Evolutionary conservation across 768 basidiomycete genomes (phyloP).

Genomic region (Trametes gibbosa): DNA sequence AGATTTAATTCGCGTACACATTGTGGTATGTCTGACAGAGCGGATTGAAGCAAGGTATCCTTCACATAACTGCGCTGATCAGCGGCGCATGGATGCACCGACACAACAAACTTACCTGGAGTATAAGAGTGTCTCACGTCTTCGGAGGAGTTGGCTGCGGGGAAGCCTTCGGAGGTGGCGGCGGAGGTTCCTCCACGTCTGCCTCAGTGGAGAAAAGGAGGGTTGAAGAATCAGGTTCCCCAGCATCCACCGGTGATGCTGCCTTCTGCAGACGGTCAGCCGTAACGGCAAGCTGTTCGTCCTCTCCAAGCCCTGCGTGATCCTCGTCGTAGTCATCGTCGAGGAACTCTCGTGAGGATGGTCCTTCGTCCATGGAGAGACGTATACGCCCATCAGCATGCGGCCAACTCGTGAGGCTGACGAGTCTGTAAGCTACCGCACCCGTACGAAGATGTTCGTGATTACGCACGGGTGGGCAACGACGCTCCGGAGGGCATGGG

Average conservation of each 20-base stretch:
- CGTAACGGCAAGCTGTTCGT: constrained; percentile 25
- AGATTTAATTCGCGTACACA: no score
- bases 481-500: constrained; percentile 50
- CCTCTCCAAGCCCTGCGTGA: constrained; percentile 37
- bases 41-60: no score
- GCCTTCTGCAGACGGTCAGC: constrained; percentile 16
- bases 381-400: constrained; percentile 57
- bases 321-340: constrained; percentile 55
- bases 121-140: background rate
- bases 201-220: constrained; percentile 4
- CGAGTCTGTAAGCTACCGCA: background rate
- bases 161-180: constrained; percentile 16
- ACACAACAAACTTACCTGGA: no score
- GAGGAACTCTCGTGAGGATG: constrained; percentile 65
- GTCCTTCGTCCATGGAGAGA: constrained; percentile 69
- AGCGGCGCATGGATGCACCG: no score
- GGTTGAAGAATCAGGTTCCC: background rate
- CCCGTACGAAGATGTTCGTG: background rate
- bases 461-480: constrained; percentile 60
- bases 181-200: constrained; percentile 6
- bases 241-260: background rate
- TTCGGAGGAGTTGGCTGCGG: background rate
- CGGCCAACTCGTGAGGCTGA: constrained; percentile 59
- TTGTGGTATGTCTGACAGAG: no score
- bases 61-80: no score